Conservation (phyloP, 2,329 filamentous ascomycete genomes). For the Mollisiaceae sp. region DNA sequence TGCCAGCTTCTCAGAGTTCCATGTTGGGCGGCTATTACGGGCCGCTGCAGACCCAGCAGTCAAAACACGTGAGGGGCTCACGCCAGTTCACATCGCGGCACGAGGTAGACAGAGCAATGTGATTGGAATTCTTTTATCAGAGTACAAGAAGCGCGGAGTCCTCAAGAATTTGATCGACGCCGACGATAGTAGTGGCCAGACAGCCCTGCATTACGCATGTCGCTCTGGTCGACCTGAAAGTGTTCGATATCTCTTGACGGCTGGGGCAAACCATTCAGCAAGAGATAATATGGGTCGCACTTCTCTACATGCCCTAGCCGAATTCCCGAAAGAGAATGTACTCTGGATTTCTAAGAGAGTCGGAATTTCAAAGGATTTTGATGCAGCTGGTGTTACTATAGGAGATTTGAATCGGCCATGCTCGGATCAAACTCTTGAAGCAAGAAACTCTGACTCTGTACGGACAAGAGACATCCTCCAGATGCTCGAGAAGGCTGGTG, state of each 20-base stretch:
- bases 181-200: slow-evolving; percentile 19
- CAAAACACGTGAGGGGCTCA: no score
- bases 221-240: slow-evolving; percentile 27
- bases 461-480: slow-evolving; percentile 8
- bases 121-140: no score
- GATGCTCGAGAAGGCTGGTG: no score
- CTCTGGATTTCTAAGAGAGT: slow-evolving; percentile 16
- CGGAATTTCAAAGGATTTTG: background rate
- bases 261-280: slow-evolving; percentile 23
- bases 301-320: slow-evolving; percentile 25
- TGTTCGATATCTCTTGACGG: slow-evolving; percentile 23
- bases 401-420: background rate
- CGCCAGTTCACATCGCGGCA: no score
- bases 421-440: background rate
- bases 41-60: no score
- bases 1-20: no score
- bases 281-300: slow-evolving; percentile 26
- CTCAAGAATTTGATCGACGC: slow-evolving; percentile 9
- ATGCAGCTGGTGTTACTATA: background rate
- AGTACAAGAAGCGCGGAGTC: slow-evolving; percentile 13
- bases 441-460: slow-evolving; percentile 20
- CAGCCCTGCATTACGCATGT: slow-evolving; percentile 31
- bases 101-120: no score
- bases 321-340: slow-evolving; percentile 18
- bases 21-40: no score